Evolutionary conservation across 164 flowering plant species (phyloP), one percentile per base, ranked within the genome.

Genomic region (Buxus sempervirens): DNA sequence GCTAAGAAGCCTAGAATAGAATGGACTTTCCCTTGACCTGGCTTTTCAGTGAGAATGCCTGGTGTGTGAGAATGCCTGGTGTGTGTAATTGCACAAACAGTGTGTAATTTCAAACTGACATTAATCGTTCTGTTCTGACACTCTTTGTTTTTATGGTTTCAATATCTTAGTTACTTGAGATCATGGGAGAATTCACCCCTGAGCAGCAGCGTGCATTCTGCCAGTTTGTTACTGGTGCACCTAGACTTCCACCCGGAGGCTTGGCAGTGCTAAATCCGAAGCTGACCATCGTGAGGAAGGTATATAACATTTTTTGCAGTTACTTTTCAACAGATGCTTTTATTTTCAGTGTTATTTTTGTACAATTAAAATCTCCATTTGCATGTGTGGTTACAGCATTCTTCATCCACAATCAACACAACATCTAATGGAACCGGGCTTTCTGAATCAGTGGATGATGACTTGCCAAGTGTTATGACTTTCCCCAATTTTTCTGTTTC

Each of bases 401-500:
- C 93, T 8, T 84, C 90, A 1, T 72, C 80, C 1, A 59, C 77
- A 5, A 74, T 54, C 61, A 84, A 70, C 58, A 61, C 81, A 14
- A 77, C 79, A n/a, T 14, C 76, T 10, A 88, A 81, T 64, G 88
- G 82, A 22, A 74, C 75, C 10, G 90, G 84, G 48, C 69, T 81
- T 61, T 82, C 84, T 13, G 93, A 88, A 72, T 66, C 86, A 32
- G 93, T 86, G 12, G 93, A 88, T 67, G 89, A 88, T 72, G 93
- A 88, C 70, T 77, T 88, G 78, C 93, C 93, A 0, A 88, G 93
- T 71, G 93, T 88, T 58, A 88, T 86, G 93, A 88, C 93, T 0
- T 88, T 90, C 76, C 90, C 93, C 21, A 88, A 88, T 79, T 88
- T n/a, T n/a, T n/a, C n/a, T n/a, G n/a, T n/a, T n/a, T n/a, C n/a